Conservation (phyloP, 768 basidiomycete species). For the Russula sp. region DNA sequence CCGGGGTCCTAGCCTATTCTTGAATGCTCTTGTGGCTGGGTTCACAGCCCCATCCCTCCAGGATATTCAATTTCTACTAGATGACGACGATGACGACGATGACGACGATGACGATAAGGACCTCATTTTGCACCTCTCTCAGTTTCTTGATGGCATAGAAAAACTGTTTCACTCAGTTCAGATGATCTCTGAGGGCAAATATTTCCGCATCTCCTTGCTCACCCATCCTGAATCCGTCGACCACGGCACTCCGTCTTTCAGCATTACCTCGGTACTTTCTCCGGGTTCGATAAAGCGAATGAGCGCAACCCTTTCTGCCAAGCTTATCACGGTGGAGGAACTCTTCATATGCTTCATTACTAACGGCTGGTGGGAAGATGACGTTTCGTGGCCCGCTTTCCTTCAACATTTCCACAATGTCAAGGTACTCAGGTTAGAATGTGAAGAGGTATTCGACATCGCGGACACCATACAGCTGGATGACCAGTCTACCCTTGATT, state of each 20-base stretch:
- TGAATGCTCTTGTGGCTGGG: neutral
- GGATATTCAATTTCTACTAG: neutral
- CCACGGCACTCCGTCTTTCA: neutral
- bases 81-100: too few relatives aligned
- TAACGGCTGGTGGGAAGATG: neutral
- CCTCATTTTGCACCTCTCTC: neutral
- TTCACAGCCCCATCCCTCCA: neutral
- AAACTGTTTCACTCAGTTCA: neutral
- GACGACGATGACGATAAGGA: neutral
- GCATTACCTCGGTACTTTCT: neutral
- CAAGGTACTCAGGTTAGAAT: neutral
- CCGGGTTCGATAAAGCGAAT: neutral
- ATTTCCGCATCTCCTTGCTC: neutral
- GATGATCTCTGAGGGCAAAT: accelerated
- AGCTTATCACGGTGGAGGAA: neutral
- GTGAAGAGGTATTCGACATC: neutral
- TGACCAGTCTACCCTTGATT: neutral
- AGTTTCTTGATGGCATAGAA: too few relatives aligned
- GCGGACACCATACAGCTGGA: neutral
- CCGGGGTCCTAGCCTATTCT: too few relatives aligned
- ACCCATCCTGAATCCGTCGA: neutral
- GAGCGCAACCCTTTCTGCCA: neutral
- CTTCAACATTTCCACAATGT: neutral
- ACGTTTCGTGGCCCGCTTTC: neutral
- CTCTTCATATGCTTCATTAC: neutral